These are phyloP conservation scores for Pisolithus tinctorius DNA, from an alignment of 768 basidiomycete genomes.

Conservation along the genomic window DNA sequence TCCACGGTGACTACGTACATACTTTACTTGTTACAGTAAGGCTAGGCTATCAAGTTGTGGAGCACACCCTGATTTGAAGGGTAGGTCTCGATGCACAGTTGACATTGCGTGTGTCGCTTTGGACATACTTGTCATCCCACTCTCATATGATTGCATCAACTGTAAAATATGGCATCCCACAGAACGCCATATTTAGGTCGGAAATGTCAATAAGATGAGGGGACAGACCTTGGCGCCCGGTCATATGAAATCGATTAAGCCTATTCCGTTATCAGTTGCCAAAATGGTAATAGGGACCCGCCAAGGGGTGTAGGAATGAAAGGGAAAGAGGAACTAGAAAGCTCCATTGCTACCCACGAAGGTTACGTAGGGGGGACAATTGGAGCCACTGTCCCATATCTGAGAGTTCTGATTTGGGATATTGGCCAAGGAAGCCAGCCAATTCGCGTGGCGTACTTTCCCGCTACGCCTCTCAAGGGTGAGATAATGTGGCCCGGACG, in stretches of 20 bases:
- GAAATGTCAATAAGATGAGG: no score
- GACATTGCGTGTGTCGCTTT: slow-evolving; percentile 12
- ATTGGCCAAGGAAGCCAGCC: not conserved
- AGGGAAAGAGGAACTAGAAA: not conserved
- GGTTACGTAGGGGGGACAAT: slow-evolving; percentile 9
- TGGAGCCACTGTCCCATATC: not conserved
- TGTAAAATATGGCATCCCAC: no score
- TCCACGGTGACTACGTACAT: slow-evolving; percentile 1
- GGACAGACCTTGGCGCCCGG: no score
- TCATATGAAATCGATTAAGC: no score
- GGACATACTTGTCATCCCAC: no score
- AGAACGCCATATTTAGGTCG: no score
- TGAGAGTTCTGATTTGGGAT: slow-evolving; percentile 4
- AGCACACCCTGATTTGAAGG: not conserved
- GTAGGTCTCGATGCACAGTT: slow-evolving; percentile 1
- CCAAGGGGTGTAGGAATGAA: no score
- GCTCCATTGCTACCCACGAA: slow-evolving; percentile 5
- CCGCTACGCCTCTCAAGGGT: slow-evolving; percentile 2
- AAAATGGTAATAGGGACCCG: no score
- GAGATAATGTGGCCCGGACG: not conserved
- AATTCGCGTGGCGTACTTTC: not conserved
- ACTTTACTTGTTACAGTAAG: not conserved
- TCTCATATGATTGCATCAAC: no score
- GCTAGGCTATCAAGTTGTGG: slow-evolving; percentile 1
- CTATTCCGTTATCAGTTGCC: no score